phyloP scores from a whole-genome alignment of 2,329 filamentous ascomycete species.

The Calonectria pteridis region DNA sequence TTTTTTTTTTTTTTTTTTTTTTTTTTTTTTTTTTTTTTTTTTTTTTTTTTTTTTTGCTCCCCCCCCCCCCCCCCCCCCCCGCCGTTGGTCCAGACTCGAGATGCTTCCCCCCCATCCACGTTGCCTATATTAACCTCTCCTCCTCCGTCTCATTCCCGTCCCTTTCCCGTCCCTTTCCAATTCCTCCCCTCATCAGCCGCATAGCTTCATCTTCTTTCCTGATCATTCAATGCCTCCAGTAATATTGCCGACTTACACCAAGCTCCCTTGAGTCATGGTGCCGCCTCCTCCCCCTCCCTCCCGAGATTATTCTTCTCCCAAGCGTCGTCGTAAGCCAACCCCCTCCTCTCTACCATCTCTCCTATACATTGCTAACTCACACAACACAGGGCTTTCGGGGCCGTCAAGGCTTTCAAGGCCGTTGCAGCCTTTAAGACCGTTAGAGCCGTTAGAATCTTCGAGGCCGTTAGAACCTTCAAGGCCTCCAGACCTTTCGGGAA shows the following conservation, averaged over 20 bases:
- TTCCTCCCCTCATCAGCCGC: background rate
- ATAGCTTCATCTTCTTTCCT: background rate
- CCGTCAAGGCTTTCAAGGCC: background rate
- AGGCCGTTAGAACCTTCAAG: too few species aligned
- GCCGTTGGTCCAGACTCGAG: background rate
- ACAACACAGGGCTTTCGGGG: background rate
- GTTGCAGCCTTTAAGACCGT: too few species aligned
- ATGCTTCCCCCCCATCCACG: background rate
- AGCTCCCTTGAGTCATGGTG: background rate
- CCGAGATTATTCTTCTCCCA: background rate
- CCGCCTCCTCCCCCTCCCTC: background rate
- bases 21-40: too few species aligned
- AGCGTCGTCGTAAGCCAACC: background rate
- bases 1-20: too few species aligned
- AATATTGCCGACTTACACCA: background rate
- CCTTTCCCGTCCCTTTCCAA: too few species aligned
- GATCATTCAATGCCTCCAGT: background rate
- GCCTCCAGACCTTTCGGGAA: too few species aligned
- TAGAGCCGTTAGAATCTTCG: too few species aligned
- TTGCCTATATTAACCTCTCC: background rate
- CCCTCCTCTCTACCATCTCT: background rate
- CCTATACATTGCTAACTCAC: background rate
- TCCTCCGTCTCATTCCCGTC: background rate
- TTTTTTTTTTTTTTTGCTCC: too few species aligned
- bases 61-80: too few species aligned